These are phyloP conservation scores for Nicotiana tabacum DNA, from an alignment of 257 asterid genomes.

Conservation along the genomic window DNA sequence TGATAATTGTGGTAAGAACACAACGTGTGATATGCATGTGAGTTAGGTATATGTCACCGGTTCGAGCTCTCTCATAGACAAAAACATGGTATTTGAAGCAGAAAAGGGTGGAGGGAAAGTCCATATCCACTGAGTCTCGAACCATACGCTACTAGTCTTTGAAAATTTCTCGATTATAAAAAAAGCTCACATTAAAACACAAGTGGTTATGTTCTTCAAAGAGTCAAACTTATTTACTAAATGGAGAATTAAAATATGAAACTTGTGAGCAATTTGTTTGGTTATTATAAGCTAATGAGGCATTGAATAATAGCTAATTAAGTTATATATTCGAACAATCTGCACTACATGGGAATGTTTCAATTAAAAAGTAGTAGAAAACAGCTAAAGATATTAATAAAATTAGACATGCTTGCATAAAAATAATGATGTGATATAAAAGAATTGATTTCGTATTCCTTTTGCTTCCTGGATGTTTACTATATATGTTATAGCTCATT, in stretches of 20 bases:
- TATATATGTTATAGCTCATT: not conserved
- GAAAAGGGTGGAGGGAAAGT: no score
- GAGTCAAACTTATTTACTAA: not conserved
- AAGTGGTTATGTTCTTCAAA: not conserved
- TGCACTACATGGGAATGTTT: not conserved
- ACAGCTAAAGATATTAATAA: not conserved
- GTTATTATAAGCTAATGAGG: not conserved
- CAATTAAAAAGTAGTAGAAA: conserved; percentile 3
- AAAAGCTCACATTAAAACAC: not conserved
- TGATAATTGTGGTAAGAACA: no score
- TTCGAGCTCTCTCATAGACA: no score
- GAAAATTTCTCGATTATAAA: no score
- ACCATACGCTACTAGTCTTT: no score
- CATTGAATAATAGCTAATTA: not conserved
- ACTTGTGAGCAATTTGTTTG: not conserved
- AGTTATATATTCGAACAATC: not conserved
- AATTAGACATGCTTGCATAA: not conserved
- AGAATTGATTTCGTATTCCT: not conserved
- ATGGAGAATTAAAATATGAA: not conserved
- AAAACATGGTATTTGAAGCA: no score
- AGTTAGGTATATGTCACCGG: no score
- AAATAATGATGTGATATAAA: not conserved
- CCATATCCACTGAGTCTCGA: no score
- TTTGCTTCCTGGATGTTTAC: not conserved
- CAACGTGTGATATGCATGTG: no score